Evolutionary conservation across 1,139 yeast species (phyloP).

Genomic region (Scheffersomyces titani): DNA sequence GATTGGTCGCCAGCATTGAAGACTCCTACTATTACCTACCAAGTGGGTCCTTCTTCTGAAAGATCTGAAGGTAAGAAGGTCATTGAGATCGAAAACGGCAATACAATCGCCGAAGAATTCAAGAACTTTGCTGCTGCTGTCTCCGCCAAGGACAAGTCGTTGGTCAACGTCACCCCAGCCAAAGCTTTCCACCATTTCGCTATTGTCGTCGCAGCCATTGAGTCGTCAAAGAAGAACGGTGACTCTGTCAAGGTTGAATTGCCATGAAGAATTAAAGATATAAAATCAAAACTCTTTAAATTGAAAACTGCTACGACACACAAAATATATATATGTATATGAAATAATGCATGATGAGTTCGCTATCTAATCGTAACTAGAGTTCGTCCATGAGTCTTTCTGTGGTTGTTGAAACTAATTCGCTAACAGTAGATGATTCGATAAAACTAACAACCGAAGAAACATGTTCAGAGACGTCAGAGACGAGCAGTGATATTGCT

Average conservation of each 20-base stretch:
- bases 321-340: not conserved
- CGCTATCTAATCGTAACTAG: conserved; percentile 1
- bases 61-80: conserved; percentile 45
- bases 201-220: conserved; percentile 78
- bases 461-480: not conserved
- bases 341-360: not conserved
- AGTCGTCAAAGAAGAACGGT: conserved; percentile 66
- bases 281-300: not conserved
- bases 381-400: conserved; percentile 13
- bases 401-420: conserved; percentile 4
- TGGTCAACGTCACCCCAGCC: conserved; percentile 63
- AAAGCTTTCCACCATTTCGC: conserved; percentile 91
- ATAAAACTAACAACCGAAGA: not conserved
- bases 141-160: conserved; percentile 57
- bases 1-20: conserved; percentile 58
- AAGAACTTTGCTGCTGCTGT: conserved; percentile 74
- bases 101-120: conserved; percentile 60
- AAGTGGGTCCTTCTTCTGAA: conserved; percentile 46
- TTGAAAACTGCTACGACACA: not conserved
- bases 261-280: conserved; percentile 8
- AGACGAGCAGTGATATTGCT: not conserved
- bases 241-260: conserved; percentile 51
- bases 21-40: conserved; percentile 49
- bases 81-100: conserved; percentile 61
- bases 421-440: conserved; percentile 1